These are phyloP conservation scores for Vaccinium macrocarpon DNA, from an alignment of 148 eudicot species.

Conservation along the genomic window DNA sequence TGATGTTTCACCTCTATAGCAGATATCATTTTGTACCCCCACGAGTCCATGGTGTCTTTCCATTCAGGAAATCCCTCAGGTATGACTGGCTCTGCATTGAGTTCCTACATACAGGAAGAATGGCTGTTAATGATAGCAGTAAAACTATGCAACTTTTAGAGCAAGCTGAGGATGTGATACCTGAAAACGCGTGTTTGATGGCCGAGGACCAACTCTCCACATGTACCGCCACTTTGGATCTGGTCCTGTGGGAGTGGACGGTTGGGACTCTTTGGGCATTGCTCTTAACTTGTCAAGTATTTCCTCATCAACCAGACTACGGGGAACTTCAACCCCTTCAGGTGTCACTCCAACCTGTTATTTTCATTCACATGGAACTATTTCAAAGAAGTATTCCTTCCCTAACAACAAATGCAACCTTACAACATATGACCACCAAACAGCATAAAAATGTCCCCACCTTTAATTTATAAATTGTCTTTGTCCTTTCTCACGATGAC, in stretches of 20 bases:
- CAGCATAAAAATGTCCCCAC: not conserved
- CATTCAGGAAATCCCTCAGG: slow-evolving; percentile 90
- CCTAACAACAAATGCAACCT: slow-evolving; percentile 1
- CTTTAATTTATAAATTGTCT: not conserved
- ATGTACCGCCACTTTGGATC: slow-evolving; percentile 98
- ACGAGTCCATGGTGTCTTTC: slow-evolving; percentile 92
- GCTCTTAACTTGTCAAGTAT: slow-evolving; percentile 64
- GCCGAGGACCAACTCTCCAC: slow-evolving; percentile 98
- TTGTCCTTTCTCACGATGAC: not conserved
- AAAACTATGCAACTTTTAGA: not conserved
- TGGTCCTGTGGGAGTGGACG: slow-evolving; percentile 77
- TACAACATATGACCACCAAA: not conserved
- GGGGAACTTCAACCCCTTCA: slow-evolving; percentile 97
- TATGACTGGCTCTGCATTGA: slow-evolving; percentile 94
- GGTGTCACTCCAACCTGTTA: slow-evolving; percentile 96
- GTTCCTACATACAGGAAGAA: slow-evolving; percentile 39
- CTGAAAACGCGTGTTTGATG: slow-evolving; percentile 67
- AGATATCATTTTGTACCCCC: slow-evolving; percentile 91
- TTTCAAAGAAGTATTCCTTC: not conserved
- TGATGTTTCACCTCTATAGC: slow-evolving; percentile 62
- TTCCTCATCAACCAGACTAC: slow-evolving; percentile 85
- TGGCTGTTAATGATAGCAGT: not conserved
- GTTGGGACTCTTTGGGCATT: slow-evolving; percentile 63
- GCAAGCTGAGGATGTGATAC: slow-evolving; percentile 26
- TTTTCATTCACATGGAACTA: not conserved